These are phyloP conservation scores for Suillus decipiens DNA, from an alignment of 768 basidiomycete species.

Conservation along the genomic window DNA sequence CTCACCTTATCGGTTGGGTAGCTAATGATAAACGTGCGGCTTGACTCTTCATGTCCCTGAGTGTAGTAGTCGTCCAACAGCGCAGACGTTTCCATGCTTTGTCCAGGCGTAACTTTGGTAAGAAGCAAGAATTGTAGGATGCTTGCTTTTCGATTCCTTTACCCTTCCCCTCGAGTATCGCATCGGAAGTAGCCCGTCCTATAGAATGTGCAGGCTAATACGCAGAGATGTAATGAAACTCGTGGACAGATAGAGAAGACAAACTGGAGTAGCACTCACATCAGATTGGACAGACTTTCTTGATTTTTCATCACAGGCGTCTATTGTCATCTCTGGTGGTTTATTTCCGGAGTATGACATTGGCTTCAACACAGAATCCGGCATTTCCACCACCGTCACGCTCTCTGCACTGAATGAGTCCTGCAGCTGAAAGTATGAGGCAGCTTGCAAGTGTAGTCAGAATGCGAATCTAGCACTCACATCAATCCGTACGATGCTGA, in stretches of 20 bases:
- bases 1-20: slow-evolving; percentile 1
- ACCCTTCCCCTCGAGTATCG: not conserved
- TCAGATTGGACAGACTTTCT: not conserved
- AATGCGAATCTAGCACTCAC: not conserved
- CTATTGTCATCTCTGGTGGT: not conserved
- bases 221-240: not conserved
- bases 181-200: not conserved
- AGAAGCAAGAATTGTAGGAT: not conserved
- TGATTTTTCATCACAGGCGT: not conserved
- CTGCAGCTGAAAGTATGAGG: not conserved
- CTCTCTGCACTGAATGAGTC: slow-evolving; percentile 6
- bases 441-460: not conserved
- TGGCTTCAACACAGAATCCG: not conserved
- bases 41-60: slow-evolving; percentile 3
- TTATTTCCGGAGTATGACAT: not conserved
- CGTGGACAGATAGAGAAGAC: not conserved
- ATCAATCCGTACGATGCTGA: not conserved
- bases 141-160: not conserved
- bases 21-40: not conserved
- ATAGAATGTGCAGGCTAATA: not conserved
- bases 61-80: slow-evolving; percentile 1
- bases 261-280: not conserved
- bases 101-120: not conserved
- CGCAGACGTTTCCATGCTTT: slow-evolving; percentile 4
- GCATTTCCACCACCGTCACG: not conserved